phyloP scores from a whole-genome alignment of 75 land plant genomes.

The Isoetes taiwanensis region DNA sequence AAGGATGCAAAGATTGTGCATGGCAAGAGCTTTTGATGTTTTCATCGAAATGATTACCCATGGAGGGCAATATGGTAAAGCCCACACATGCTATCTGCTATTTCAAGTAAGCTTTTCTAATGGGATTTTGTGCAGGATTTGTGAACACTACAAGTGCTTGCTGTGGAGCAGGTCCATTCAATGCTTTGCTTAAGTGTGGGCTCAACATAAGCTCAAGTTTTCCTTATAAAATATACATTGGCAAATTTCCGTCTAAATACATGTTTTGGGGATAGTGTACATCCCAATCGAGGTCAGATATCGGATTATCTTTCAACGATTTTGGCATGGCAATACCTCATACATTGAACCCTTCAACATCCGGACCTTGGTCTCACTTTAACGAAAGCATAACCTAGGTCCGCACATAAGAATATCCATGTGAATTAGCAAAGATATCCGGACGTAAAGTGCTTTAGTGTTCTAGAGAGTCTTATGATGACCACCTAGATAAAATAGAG shows the following conservation, averaged over 20 bases:
- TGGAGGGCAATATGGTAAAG: not conserved
- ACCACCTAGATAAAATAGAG: too few species aligned
- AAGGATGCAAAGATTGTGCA: not conserved
- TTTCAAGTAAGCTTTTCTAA: too few species aligned
- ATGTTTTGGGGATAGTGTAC: not conserved
- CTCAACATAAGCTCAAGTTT: not conserved
- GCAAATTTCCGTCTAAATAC: not conserved
- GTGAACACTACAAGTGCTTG: not conserved
- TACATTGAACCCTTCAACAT: not conserved
- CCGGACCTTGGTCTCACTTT: too few species aligned
- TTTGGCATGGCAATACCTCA: not conserved
- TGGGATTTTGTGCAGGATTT: conserved; percentile 1
- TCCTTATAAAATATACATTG: not conserved
- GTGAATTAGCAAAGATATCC: too few species aligned
- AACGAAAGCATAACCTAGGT: too few species aligned
- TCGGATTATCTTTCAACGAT: not conserved
- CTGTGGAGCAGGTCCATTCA: conserved; percentile 6
- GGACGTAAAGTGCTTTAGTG: too few species aligned
- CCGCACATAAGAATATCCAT: too few species aligned
- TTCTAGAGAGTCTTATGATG: too few species aligned
- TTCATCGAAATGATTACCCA: not conserved
- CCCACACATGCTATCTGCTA: too few species aligned
- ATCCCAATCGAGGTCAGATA: not conserved
- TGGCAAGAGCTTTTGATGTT: not conserved
- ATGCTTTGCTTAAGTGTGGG: not conserved